Base-by-base conservation (phyloP, 2,329 filamentous ascomycete species). In the Coleophoma crateriformis region DNA sequence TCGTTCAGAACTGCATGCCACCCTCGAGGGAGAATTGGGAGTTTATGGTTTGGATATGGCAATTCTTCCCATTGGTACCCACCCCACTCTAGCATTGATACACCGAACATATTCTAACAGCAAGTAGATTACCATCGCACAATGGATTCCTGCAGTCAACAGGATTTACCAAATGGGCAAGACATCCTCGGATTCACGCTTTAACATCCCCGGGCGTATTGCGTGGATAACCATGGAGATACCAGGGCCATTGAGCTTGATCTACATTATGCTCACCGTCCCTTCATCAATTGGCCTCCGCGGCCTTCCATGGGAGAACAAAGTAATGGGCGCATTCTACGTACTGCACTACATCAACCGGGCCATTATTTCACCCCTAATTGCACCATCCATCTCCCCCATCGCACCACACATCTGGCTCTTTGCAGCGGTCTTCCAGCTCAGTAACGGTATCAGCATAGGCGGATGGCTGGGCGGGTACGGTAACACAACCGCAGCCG, bases 81-180 rank as follows among this genome's bases (percentile, higher is more conserved):
- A 34, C 19, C 20, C 42, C 19, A 12, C 8, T 43, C 3, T 35
- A 32, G 10, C 35, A 32, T 45, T 17, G 27, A 27, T 27, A 10
- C 27, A 10, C 27, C 27, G 27, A 27, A 27, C 2, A 27, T 4
- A 27, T 27, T 10, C 27, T 27, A 19, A 45, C 13, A 13, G 17
- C 6, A 32, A 13, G 10, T 53, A 95, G 90, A 63, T 90, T 55
- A 84, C 84, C 0, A 78, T 82, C 1, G 46, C 81, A 19, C 90
- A 96, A 81, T 92, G 86, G 84, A 47, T 80, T 22, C 90, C 95
- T 79, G 95, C 87, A 85, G 14, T 55, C 3, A 71, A 77, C n/a
- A 78, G 81, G 49, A 96, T 82, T 78, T 94, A 96, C 67, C 88
- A 88, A 46, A 90, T 92, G 74, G 94, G 94, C 67, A 97, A 97